phyloP scores from a whole-genome alignment of 2,329 filamentous ascomycete species.

The Cladophialophora chaetospira region DNA sequence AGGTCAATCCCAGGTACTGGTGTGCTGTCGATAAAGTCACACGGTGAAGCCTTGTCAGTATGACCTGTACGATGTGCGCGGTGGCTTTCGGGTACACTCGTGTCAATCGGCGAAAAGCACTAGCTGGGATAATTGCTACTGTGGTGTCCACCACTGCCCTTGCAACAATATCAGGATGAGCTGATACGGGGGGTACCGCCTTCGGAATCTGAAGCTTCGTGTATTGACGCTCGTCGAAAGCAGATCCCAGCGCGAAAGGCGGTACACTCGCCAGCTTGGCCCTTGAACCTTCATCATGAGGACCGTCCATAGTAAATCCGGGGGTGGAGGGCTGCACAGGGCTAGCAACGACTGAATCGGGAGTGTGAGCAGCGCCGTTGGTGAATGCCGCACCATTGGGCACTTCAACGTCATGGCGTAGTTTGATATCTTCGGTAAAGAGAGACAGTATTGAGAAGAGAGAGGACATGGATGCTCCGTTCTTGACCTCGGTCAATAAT shows the following conservation, averaged over 20 bases:
- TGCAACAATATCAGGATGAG: constrained; percentile 96
- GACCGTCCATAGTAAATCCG: constrained; percentile 3
- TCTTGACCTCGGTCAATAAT: constrained; percentile 93
- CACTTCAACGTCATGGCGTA: constrained; percentile 63
- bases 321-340: constrained; percentile 39
- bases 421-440: constrained; percentile 90
- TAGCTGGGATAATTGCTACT: constrained; percentile 96
- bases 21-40: constrained; percentile 94
- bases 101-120: constrained; percentile 89
- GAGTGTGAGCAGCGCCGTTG: constrained; percentile 36
- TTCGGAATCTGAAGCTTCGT: constrained; percentile 28
- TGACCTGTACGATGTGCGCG: constrained; percentile 96
- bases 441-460: constrained; percentile 95
- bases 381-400: constrained; percentile 38
- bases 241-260: constrained; percentile 69
- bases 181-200: constrained; percentile 55
- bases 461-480: constrained; percentile 97
- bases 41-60: constrained; percentile 87
- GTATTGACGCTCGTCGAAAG: constrained; percentile 37
- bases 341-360: constrained; percentile 45
- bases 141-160: constrained; percentile 94
- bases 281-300: constrained; percentile 15
- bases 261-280: constrained; percentile 65
- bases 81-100: constrained; percentile 94
- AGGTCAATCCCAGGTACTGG: constrained; percentile 87